Conservation (phyloP, 2,329 filamentous ascomycete genomes). For the Cladosporium sp. region DNA sequence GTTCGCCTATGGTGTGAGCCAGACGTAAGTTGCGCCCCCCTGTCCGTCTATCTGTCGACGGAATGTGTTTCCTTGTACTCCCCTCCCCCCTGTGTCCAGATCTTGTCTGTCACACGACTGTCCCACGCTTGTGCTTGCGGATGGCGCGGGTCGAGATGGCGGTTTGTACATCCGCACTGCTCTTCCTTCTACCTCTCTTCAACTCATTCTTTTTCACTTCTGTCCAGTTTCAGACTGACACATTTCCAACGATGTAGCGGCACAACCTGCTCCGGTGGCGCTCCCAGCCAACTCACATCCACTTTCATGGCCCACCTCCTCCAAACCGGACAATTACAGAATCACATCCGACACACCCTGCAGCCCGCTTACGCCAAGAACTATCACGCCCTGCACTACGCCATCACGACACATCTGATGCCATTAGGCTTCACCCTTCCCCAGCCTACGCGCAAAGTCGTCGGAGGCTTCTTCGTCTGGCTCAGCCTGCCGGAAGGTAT, state of each 20-base stretch:
- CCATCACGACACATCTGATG: conserved; percentile 56
- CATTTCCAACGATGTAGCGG: conserved; percentile 39
- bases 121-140: neutral
- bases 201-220: neutral
- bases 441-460: conserved; percentile 46
- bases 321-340: conserved; percentile 47
- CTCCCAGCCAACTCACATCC: conserved; percentile 56
- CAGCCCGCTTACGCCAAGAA: conserved; percentile 54
- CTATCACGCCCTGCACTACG: conserved; percentile 53
- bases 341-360: conserved; percentile 50
- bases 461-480: conserved; percentile 87
- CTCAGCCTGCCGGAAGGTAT: conserved; percentile 57
- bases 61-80: neutral
- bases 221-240: neutral
- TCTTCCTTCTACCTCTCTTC: neutral
- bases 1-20: conserved; percentile 55
- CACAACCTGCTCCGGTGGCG: conserved; percentile 55
- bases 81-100: no score
- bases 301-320: conserved; percentile 55
- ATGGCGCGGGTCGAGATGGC: neutral
- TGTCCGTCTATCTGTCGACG: neutral
- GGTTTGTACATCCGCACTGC: neutral
- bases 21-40: conserved; percentile 44
- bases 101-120: neutral
- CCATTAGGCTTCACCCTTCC: conserved; percentile 57